Evolutionary conservation across 495 filamentous ascomycete genomes (phyloP).

Genomic region (Tuber microsphaerosporum): DNA sequence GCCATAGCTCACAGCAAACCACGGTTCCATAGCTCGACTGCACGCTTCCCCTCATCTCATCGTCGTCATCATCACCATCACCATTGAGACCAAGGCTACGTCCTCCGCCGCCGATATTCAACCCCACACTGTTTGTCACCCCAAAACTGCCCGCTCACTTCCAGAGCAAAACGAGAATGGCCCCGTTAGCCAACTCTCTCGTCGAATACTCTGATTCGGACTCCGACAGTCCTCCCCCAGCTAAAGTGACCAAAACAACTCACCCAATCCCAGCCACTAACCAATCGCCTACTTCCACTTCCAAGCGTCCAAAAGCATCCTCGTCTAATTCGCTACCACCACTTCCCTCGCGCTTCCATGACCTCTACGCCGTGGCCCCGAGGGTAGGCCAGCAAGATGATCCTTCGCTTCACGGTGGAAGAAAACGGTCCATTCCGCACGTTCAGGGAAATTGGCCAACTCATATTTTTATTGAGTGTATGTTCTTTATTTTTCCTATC

Average conservation of each 20-base stretch:
- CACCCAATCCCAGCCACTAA: conserved; percentile 20
- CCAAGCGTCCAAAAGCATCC: not conserved
- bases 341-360: conserved; percentile 72
- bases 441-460: conserved; percentile 86
- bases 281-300: conserved; percentile 37
- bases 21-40: not conserved
- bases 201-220: conserved; percentile 69
- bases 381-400: conserved; percentile 71
- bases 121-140: not conserved
- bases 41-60: not conserved
- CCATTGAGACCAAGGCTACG: not conserved
- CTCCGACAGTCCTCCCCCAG: conserved; percentile 41
- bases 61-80: not conserved
- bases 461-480: conserved; percentile 90
- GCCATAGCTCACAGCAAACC: not conserved
- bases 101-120: not conserved
- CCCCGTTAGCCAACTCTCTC: conserved; percentile 44
- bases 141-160: not conserved
- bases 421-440: conserved; percentile 74
- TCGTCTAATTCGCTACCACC: conserved; percentile 58
- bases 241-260: conserved; percentile 23
- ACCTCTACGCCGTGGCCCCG: conserved; percentile 76
- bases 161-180: conserved; percentile 8
- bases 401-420: conserved; percentile 74
- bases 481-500: conserved; percentile 31